Evolutionary conservation across 805 yeast genomes (phyloP).

Genomic region (Candida loeiensis): DNA sequence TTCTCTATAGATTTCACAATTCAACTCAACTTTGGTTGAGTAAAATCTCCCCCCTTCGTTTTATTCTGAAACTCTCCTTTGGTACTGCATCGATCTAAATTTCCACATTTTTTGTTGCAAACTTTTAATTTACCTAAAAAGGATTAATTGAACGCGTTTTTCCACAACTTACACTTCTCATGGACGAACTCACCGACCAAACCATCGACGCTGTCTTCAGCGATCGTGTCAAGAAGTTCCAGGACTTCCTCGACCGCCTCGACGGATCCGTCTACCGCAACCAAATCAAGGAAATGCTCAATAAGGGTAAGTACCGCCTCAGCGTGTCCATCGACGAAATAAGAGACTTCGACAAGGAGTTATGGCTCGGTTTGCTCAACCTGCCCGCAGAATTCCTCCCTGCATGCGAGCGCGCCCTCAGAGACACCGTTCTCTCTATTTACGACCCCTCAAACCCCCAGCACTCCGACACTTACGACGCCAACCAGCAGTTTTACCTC

Average conservation of each 20-base stretch:
- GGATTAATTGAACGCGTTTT: conserved; percentile 20
- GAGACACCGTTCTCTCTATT: conserved; percentile 72
- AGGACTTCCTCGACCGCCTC: conserved; percentile 70
- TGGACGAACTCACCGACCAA: conserved; percentile 19
- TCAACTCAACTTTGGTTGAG: no score
- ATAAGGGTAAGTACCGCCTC: conserved; percentile 62
- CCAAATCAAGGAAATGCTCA: conserved; percentile 68
- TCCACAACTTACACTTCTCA: conserved; percentile 1
- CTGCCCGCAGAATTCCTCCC: conserved; percentile 84
- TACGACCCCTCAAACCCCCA: conserved; percentile 59
- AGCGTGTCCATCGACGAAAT: conserved; percentile 80
- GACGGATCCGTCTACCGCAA: conserved; percentile 59
- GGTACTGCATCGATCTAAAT: no score
- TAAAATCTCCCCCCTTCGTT: neutral
- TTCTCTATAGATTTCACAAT: no score
- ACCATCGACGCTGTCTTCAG: conserved; percentile 53
- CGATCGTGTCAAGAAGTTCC: conserved; percentile 84
- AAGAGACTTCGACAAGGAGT: conserved; percentile 73
- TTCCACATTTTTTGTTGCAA: conserved; percentile 1
- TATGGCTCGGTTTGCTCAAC: conserved; percentile 72
- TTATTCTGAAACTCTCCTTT: neutral
- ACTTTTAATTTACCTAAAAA: neutral
- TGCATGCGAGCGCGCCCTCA: conserved; percentile 81
- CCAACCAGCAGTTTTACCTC: conserved; percentile 63
- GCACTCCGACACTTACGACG: conserved; percentile 40